Evolutionary conservation across 805 yeast species (phyloP).

Genomic region (Candida silvicultrix): DNA sequence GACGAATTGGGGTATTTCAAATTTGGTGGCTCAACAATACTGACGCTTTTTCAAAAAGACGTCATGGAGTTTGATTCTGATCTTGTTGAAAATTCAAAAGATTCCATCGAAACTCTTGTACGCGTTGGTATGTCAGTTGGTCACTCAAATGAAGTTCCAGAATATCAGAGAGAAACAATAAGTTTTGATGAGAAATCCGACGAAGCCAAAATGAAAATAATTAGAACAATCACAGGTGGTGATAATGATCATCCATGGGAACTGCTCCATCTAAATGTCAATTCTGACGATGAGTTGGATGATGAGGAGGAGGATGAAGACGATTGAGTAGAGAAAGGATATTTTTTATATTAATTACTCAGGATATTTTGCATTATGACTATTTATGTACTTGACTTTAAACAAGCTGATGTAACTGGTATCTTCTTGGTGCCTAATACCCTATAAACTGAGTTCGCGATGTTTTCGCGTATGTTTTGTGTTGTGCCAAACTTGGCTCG

Average conservation of each 20-base stretch:
- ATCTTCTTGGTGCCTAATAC: no score
- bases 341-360: no score
- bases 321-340: background rate
- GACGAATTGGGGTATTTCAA: constrained; percentile 92
- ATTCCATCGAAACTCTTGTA: constrained; percentile 74
- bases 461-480: background rate
- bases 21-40: constrained; percentile 90
- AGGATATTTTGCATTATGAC: no score
- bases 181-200: constrained; percentile 41
- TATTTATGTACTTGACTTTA: no score
- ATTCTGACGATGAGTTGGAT: background rate
- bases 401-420: no score
- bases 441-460: background rate
- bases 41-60: constrained; percentile 53
- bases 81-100: constrained; percentile 56
- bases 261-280: constrained; percentile 12
- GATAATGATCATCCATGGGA: constrained; percentile 24
- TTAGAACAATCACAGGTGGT: constrained; percentile 55
- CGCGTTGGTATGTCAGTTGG: constrained; percentile 92
- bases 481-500: background rate
- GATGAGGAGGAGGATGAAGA: background rate
- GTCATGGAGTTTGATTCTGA: constrained; percentile 66
- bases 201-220: constrained; percentile 41
- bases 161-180: constrained; percentile 40
- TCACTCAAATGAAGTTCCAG: constrained; percentile 48